phyloP scores from a whole-genome alignment of 1,139 yeast genomes.

The Kodamaea ohmeri region DNA sequence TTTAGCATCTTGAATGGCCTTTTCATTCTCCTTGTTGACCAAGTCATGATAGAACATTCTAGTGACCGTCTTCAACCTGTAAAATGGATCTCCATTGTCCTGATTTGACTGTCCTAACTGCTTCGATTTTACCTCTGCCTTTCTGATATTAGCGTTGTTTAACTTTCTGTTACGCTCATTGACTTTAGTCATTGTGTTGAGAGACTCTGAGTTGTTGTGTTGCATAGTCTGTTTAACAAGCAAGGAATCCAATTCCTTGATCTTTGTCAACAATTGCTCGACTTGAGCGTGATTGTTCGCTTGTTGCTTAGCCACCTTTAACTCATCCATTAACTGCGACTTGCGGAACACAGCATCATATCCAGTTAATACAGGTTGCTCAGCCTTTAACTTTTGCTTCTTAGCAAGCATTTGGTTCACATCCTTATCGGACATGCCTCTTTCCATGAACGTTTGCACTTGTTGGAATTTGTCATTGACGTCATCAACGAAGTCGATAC shows the following conservation, averaged over 20 bases:
- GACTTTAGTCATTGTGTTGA: slow-evolving; percentile 54
- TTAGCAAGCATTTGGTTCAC: slow-evolving; percentile 73
- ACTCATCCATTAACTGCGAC: slow-evolving; percentile 67
- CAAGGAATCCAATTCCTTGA: slow-evolving; percentile 31
- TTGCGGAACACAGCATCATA: slow-evolving; percentile 80
- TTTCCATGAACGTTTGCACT: slow-evolving; percentile 58
- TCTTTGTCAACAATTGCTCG: slow-evolving; percentile 51
- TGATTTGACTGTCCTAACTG: slow-evolving; percentile 30
- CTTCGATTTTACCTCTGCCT: slow-evolving; percentile 71
- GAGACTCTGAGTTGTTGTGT: slow-evolving; percentile 23
- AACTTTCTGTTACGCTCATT: slow-evolving; percentile 80
- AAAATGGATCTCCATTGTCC: slow-evolving; percentile 78
- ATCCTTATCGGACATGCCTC: slow-evolving; percentile 69
- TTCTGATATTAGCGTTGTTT: slow-evolving; percentile 72
- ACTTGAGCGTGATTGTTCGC: slow-evolving; percentile 49
- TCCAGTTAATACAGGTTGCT: slow-evolving; percentile 30
- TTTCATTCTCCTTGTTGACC: slow-evolving; percentile 43
- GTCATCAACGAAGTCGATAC: slow-evolving; percentile 63
- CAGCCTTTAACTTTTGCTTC: slow-evolving; percentile 63
- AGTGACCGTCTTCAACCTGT: slow-evolving; percentile 82
- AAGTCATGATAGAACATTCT: slow-evolving; percentile 69
- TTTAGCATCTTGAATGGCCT: slow-evolving; percentile 42
- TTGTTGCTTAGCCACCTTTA: slow-evolving; percentile 73
- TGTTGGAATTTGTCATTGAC: slow-evolving; percentile 65
- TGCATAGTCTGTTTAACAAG: slow-evolving; percentile 25